Conservation (phyloP, 164 flowering plant species). For the Taxillus chinensis region DNA sequence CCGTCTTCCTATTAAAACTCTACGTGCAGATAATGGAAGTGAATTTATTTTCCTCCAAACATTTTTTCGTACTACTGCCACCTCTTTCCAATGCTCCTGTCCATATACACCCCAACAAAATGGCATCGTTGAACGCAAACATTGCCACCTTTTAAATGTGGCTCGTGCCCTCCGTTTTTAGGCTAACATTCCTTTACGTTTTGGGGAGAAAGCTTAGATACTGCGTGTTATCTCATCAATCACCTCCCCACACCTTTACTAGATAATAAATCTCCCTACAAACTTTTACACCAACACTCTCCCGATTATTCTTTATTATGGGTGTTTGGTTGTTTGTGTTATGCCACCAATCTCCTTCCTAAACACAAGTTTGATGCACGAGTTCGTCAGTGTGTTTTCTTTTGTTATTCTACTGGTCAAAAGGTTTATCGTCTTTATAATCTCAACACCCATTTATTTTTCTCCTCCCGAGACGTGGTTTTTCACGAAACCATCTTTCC, state of each 20-base stretch:
- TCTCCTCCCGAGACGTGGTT: conserved; percentile 1
- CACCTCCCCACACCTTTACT: not conserved
- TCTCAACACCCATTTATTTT: conserved; percentile 1
- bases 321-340: not conserved
- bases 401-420: conserved; percentile 7
- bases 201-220: not conserved
- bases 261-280: not conserved
- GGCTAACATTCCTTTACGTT: not conserved
- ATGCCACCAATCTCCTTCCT: conserved; percentile 2
- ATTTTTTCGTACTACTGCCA: not conserved
- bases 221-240: not conserved
- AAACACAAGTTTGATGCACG: conserved; percentile 1
- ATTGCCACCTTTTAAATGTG: not conserved
- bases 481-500: conserved; percentile 1
- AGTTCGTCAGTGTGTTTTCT: not conserved
- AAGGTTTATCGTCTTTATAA: conserved; percentile 9
- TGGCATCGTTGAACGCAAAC: not conserved
- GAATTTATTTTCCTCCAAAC: not conserved
- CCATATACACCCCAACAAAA: not conserved
- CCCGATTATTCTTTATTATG: not conserved
- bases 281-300: not conserved
- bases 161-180: conserved; percentile 2
- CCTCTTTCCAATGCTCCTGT: not conserved
- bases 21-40: conserved; percentile 2
- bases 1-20: not conserved